Percentiles rank a stretch among this genome's conserved stretches.
phyloP scores from a whole-genome alignment of 2,329 filamentous ascomycete genomes.

The Penicillium griseofulvum region DNA sequence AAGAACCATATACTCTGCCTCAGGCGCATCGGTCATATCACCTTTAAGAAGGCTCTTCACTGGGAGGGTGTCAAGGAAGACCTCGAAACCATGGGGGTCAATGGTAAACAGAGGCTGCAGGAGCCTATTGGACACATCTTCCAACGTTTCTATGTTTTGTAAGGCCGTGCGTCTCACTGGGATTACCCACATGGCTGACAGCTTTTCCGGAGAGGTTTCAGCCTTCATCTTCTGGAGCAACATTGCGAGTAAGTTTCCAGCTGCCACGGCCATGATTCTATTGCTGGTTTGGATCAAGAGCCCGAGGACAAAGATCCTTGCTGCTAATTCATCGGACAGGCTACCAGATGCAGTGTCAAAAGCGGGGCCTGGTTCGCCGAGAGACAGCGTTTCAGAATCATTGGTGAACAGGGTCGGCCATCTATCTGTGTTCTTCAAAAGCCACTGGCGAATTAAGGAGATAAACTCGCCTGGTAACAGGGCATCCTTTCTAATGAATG shows the following conservation, averaged over 20 bases:
- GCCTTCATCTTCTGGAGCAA: slow-evolving; percentile 32
- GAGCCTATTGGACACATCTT: slow-evolving; percentile 37
- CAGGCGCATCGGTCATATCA: slow-evolving; percentile 47
- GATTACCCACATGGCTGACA: slow-evolving; percentile 35
- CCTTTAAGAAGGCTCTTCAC: slow-evolving; percentile 49
- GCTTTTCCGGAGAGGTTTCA: slow-evolving; percentile 6
- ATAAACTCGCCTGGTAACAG: slow-evolving; percentile 34
- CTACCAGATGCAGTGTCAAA: slow-evolving; percentile 4
- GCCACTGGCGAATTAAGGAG: slow-evolving; percentile 32
- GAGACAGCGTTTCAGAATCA: slow-evolving; percentile 31
- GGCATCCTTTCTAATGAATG: slow-evolving; percentile 39
- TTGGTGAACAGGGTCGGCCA: slow-evolving; percentile 36
- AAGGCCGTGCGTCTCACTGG: slow-evolving; percentile 39
- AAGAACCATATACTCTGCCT: slow-evolving; percentile 58
- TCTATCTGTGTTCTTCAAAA: slow-evolving; percentile 27
- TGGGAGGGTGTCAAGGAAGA: slow-evolving; percentile 60
- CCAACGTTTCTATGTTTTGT: slow-evolving; percentile 35
- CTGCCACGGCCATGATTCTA: slow-evolving; percentile 29
- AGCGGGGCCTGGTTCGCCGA: slow-evolving; percentile 22
- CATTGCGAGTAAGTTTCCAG: slow-evolving; percentile 28
- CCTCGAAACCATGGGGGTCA: slow-evolving; percentile 34
- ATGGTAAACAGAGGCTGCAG: slow-evolving; percentile 37
- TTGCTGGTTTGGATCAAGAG: slow-evolving; percentile 33
- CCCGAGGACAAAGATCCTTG: slow-evolving; percentile 32
- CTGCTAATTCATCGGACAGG: slow-evolving; percentile 22